Evolutionary conservation across 2,329 filamentous ascomycete genomes (phyloP).

Genomic region (Talaromyces sp.): DNA sequence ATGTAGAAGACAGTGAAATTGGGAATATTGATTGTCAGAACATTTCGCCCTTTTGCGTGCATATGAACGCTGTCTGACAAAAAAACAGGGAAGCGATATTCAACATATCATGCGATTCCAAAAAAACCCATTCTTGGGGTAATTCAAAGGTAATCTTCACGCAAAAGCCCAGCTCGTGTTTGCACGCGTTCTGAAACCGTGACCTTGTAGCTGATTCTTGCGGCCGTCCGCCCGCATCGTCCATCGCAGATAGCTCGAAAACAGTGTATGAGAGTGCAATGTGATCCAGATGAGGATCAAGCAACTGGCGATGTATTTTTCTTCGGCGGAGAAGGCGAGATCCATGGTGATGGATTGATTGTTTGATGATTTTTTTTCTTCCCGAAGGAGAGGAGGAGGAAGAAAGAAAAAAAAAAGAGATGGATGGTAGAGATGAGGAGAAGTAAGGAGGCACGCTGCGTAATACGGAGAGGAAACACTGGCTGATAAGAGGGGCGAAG

Average conservation of each 20-base stretch:
- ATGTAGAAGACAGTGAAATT: not conserved
- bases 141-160: no score
- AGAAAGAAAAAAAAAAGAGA: not conserved
- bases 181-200: not conserved
- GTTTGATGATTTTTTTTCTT: not conserved
- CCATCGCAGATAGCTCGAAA: constrained; percentile 1
- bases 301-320: constrained; percentile 12
- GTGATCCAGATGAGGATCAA: constrained; percentile 11
- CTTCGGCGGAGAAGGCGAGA: constrained; percentile 12
- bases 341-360: constrained; percentile 6
- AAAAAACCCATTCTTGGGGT: no score
- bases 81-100: not conserved
- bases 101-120: no score
- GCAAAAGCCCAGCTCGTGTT: not conserved
- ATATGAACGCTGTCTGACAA: not conserved
- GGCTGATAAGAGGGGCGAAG: not conserved
- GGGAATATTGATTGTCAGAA: no score
- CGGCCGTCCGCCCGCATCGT: constrained; percentile 1
- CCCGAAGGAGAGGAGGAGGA: not conserved
- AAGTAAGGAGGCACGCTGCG: not conserved
- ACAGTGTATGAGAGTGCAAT: constrained; percentile 6
- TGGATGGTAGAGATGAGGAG: not conserved
- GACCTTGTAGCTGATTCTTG: not conserved
- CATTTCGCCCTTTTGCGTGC: not conserved
- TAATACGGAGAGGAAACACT: not conserved